Conservation (phyloP, 1,139 yeast species). For the Magnusiomyces starmeri region DNA sequence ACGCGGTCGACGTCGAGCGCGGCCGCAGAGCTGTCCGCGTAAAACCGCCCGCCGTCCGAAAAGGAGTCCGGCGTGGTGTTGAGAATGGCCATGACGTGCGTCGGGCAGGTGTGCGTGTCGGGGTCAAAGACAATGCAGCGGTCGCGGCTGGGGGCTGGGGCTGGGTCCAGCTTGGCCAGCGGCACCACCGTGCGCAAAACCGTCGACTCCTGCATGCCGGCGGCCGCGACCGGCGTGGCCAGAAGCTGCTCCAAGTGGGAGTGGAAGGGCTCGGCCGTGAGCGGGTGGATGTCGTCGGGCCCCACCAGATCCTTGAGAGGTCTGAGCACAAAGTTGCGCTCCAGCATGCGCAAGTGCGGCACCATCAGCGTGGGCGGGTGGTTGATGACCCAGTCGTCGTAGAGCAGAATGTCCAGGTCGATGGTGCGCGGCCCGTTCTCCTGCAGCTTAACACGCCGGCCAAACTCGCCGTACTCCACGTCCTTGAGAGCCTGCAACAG, state of each 20-base stretch:
- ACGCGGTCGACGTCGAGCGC: constrained; percentile 34
- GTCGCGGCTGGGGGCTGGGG: constrained; percentile 9
- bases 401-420: constrained; percentile 79
- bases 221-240: constrained; percentile 21
- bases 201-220: constrained; percentile 27
- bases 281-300: constrained; percentile 63
- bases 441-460: constrained; percentile 61
- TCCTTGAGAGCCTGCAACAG: constrained; percentile 56
- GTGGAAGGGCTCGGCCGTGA: constrained; percentile 73
- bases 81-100: constrained; percentile 70
- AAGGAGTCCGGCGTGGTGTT: constrained; percentile 94
- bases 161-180: constrained; percentile 17
- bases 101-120: constrained; percentile 19
- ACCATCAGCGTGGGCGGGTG: constrained; percentile 49
- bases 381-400: constrained; percentile 51
- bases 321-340: constrained; percentile 79
- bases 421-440: constrained; percentile 90
- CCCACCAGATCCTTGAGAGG: constrained; percentile 78
- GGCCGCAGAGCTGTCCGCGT: constrained; percentile 26
- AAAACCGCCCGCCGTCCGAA: constrained; percentile 70
- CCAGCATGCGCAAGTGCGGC: constrained; percentile 86
- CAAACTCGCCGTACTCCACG: constrained; percentile 64
- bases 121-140: constrained; percentile 26
- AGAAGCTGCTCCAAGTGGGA: constrained; percentile 58
- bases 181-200: constrained; percentile 32